phyloP scores from a whole-genome alignment of 768 basidiomycete genomes.

The Trametes cubensis region DNA sequence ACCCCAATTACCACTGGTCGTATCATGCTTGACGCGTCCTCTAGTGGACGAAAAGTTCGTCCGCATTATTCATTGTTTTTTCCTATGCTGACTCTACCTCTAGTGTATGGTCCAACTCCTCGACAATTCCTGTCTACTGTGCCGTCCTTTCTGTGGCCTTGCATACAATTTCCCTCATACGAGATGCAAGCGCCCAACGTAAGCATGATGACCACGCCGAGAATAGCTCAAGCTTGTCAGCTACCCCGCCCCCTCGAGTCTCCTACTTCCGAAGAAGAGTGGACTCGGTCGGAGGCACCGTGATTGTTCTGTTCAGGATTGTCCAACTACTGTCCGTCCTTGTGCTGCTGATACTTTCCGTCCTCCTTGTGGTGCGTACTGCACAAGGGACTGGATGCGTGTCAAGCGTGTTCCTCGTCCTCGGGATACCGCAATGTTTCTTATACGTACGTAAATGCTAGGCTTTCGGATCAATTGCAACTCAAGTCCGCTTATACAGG shows the following conservation, averaged over 20 bases:
- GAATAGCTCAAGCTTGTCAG: too few species aligned
- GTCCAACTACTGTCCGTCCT: not conserved
- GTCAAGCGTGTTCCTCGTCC: not conserved
- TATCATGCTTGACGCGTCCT: not conserved
- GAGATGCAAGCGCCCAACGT: too few species aligned
- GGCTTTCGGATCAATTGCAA: not conserved
- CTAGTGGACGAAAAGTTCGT: not conserved
- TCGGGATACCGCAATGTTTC: not conserved
- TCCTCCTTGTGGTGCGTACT: not conserved
- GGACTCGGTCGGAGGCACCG: not conserved
- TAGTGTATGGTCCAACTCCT: not conserved
- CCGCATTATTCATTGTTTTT: too few species aligned
- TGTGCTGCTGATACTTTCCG: not conserved
- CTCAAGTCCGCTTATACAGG: conserved; percentile 26
- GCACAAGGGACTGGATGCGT: not conserved
- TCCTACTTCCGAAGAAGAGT: not conserved
- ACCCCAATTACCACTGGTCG: conserved; percentile 1
- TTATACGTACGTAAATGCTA: not conserved
- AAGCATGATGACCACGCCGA: too few species aligned
- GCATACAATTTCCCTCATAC: not conserved
- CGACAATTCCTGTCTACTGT: not conserved
- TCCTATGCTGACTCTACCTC: not conserved
- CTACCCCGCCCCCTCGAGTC: not conserved
- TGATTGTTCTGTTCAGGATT: not conserved
- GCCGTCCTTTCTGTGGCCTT: not conserved